phyloP scores from a whole-genome alignment of 2,329 filamentous ascomycete species.

The Ascochyta pisi region DNA sequence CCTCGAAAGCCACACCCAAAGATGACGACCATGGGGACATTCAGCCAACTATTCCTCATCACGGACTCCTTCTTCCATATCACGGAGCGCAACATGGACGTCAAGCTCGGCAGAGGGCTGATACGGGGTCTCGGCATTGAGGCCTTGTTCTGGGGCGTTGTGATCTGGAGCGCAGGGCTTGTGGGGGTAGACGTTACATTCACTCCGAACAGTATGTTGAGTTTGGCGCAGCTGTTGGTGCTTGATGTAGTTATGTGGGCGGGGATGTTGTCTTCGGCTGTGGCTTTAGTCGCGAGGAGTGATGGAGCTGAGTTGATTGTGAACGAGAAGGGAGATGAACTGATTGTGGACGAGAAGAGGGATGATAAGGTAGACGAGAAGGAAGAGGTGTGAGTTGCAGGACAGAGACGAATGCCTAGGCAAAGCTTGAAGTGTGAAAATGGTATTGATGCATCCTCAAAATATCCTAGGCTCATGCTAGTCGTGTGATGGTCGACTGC shows the following conservation, averaged over 20 bases:
- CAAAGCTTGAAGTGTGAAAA: conserved; percentile 6
- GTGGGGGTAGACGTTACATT: neutral
- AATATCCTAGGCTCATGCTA: conserved; percentile 10
- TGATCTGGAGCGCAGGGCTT: neutral
- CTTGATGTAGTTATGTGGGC: neutral
- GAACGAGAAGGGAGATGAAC: neutral
- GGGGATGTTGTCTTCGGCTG: neutral
- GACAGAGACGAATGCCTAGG: neutral
- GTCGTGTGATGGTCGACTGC: conserved; percentile 5
- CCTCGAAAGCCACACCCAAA: neutral
- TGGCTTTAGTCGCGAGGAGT: neutral
- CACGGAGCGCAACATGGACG: neutral
- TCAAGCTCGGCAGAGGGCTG: neutral
- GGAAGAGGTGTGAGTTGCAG: neutral
- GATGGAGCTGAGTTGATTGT: neutral
- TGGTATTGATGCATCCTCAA: conserved; percentile 15
- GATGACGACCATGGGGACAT: neutral
- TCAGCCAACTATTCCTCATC: neutral
- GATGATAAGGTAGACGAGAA: neutral
- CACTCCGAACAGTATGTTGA: neutral
- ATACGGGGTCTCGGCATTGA: neutral
- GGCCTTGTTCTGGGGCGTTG: neutral
- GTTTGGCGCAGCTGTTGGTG: neutral
- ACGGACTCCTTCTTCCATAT: neutral
- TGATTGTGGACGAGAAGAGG: neutral